These are phyloP conservation scores for Colletotrichum lindemuthianum DNA, from an alignment of 2,329 filamentous ascomycete genomes.

Conservation along the genomic window DNA sequence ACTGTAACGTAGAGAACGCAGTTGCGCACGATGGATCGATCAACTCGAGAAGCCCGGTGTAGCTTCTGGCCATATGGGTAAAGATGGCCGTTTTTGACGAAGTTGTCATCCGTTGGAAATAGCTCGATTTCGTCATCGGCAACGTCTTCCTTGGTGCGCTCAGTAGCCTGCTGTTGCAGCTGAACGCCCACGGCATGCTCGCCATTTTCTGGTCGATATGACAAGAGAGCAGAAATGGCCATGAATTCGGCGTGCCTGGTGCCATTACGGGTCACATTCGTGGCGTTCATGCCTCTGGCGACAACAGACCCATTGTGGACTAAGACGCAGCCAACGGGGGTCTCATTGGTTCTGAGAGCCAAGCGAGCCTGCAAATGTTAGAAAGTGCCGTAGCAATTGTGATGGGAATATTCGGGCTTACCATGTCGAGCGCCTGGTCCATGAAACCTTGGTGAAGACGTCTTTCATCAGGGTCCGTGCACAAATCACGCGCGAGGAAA, in stretches of 20 bases:
- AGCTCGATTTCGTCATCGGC: slow-evolving; percentile 38
- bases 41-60: slow-evolving; percentile 65
- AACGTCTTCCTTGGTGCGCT: slow-evolving; percentile 37
- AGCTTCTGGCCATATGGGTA: slow-evolving; percentile 71
- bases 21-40: slow-evolving; percentile 74
- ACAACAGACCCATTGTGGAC: slow-evolving; percentile 84
- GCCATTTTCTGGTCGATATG: slow-evolving; percentile 46
- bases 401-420: slow-evolving; percentile 51
- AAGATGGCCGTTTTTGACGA: slow-evolving; percentile 65
- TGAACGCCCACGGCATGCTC: slow-evolving; percentile 16
- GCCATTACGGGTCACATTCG: slow-evolving; percentile 88
- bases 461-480: slow-evolving; percentile 44
- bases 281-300: slow-evolving; percentile 95
- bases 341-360: slow-evolving; percentile 87
- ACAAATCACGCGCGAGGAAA: slow-evolving; percentile 3
- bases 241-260: slow-evolving; percentile 97
- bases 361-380: slow-evolving; percentile 75
- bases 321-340: slow-evolving; percentile 95
- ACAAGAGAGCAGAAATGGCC: slow-evolving; percentile 72
- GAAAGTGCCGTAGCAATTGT: not conserved
- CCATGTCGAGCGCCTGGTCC: slow-evolving; percentile 87
- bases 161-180: slow-evolving; percentile 19
- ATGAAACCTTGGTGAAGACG: slow-evolving; percentile 72
- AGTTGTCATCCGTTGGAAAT: slow-evolving; percentile 57
- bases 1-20: slow-evolving; percentile 93